Percentiles rank a stretch among this genome's conserved stretches.
phyloP scores from a whole-genome alignment of 257 asterid species.

The Nicotiana sylvestris region DNA sequence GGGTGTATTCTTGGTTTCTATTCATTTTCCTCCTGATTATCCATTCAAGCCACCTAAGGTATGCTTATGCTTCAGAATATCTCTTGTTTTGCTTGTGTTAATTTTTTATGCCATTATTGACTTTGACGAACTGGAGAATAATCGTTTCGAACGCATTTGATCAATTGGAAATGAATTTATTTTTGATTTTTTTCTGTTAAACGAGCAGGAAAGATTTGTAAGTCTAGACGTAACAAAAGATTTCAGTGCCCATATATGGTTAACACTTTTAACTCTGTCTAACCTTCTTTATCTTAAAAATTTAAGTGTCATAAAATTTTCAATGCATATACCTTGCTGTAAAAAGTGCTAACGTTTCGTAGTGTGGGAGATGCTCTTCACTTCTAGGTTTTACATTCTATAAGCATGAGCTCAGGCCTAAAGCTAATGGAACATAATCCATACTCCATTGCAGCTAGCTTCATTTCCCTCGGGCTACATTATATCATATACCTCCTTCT shows the following conservation, averaged over 20 bases:
- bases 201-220: neutral
- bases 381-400: neutral
- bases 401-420: neutral
- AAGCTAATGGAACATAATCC: neutral
- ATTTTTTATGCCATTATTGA: neutral
- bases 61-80: neutral
- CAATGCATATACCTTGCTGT: neutral
- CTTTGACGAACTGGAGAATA: neutral
- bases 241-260: neutral
- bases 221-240: neutral
- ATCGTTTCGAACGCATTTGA: neutral
- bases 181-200: neutral
- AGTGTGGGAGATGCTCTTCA: neutral
- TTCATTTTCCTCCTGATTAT: conserved; percentile 43
- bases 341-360: neutral
- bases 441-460: neutral
- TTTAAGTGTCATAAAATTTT: too few relatives aligned
- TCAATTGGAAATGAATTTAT: too few relatives aligned
- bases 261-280: neutral
- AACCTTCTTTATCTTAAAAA: neutral
- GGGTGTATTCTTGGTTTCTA: conserved; percentile 41
- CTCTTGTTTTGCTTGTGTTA: neutral
- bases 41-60: conserved; percentile 49
- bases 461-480: too few relatives aligned
- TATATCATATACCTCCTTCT: too few relatives aligned